Percentiles rank a stretch among this genome's conserved stretches.
Evolutionary conservation across 805 yeast genomes (phyloP).

Genomic region (Saturnispora hagleri): DNA sequence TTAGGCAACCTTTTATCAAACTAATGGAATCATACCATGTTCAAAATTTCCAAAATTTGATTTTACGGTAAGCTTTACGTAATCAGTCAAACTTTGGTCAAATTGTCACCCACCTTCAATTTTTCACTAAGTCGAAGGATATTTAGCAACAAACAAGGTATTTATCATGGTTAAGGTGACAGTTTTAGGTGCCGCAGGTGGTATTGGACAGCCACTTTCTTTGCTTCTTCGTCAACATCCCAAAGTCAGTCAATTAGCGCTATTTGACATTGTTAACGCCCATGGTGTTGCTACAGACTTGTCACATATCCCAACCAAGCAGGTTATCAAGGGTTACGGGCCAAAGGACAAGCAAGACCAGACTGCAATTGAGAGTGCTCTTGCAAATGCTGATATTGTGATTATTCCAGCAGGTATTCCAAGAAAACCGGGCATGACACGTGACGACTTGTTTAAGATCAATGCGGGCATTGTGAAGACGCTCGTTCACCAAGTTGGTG

Average conservation of each 20-base stretch:
- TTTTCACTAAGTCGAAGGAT: background rate
- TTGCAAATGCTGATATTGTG: constrained; percentile 74
- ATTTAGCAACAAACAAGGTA: background rate
- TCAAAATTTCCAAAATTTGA: background rate
- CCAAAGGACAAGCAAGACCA: constrained; percentile 46
- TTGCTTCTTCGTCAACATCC: constrained; percentile 78
- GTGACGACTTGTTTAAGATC: constrained; percentile 94
- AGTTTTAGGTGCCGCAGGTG: constrained; percentile 85
- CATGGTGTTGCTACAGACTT: constrained; percentile 97
- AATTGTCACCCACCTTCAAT: background rate
- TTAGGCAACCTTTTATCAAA: background rate
- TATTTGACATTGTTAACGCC: constrained; percentile 86
- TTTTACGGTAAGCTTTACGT: background rate
- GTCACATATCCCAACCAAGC: constrained; percentile 88
- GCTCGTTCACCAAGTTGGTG: constrained; percentile 79
- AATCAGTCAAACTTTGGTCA: background rate
- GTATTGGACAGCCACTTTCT: constrained; percentile 89
- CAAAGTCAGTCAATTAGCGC: constrained; percentile 75
- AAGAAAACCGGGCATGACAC: constrained; percentile 98
- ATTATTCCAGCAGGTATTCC: constrained; percentile 97
- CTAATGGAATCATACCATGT: background rate
- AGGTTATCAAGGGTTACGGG: constrained; percentile 78
- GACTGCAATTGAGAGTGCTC: constrained; percentile 57
- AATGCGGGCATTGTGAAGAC: constrained; percentile 93
- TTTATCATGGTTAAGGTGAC: constrained; percentile 41